Percentiles rank a stretch among this genome's conserved stretches.
Conservation (phyloP, 139 green algal species). For the Ettlia oleoabundans region DNA sequence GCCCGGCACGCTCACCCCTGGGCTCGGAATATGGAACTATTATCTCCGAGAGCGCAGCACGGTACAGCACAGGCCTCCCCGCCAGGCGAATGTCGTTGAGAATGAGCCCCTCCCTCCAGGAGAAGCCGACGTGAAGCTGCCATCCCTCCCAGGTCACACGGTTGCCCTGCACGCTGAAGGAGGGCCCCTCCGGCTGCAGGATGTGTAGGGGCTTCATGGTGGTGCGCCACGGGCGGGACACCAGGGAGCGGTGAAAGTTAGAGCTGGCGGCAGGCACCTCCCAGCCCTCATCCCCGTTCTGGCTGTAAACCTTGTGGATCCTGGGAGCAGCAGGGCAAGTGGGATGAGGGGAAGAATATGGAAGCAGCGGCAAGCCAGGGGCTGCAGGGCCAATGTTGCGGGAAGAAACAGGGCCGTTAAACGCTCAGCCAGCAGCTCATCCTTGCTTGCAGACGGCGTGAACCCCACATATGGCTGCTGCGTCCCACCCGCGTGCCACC, state of each 20-base stretch:
- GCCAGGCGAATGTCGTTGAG: conserved; percentile 69
- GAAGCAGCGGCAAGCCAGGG: neutral
- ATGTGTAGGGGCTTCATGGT: conserved; percentile 84
- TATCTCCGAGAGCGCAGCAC: conserved; percentile 63
- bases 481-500: too few relatives aligned
- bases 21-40: too few relatives aligned
- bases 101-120: conserved; percentile 89
- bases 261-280: conserved; percentile 14
- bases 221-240: conserved; percentile 43
- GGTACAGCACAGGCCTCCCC: conserved; percentile 71
- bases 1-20: too few relatives aligned
- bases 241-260: conserved; percentile 76
- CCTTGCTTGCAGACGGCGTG: too few relatives aligned
- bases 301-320: conserved; percentile 19
- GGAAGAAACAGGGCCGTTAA: too few relatives aligned
- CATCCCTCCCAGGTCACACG: conserved; percentile 86
- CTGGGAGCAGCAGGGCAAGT: conserved; percentile 16
- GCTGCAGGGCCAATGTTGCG: neutral
- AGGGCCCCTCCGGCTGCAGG: conserved; percentile 75
- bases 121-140: conserved; percentile 88
- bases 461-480: too few relatives aligned
- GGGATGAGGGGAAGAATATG: neutral
- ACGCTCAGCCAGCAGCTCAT: too few relatives aligned
- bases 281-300: conserved; percentile 2
- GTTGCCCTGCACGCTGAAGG: conserved; percentile 76